Conservation (phyloP, 192 early-diverging fungal species). For the Rhizophagus sp. region DNA sequence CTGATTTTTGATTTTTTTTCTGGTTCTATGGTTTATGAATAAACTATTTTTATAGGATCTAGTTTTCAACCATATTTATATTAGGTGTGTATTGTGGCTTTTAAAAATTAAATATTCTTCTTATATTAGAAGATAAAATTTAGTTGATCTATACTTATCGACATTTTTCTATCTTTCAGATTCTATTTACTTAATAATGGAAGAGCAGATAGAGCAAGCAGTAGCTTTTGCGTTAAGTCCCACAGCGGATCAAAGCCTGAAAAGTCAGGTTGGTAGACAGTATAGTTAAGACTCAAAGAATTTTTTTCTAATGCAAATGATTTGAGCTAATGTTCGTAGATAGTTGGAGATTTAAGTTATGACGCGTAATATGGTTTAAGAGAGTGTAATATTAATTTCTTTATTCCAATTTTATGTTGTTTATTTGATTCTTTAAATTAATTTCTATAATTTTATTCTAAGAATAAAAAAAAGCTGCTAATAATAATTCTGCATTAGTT, state of each 20-base stretch:
- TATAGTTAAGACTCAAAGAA: not conserved
- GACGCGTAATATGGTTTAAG: not conserved
- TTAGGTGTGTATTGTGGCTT: not conserved
- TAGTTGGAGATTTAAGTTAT: not conserved
- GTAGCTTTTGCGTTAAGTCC: conserved; percentile 80
- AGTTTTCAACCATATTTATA: not conserved
- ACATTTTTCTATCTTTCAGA: not conserved
- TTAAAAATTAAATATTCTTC: too few relatives aligned
- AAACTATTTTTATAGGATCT: not conserved
- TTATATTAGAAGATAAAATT: not conserved
- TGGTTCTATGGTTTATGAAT: too few relatives aligned
- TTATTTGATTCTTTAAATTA: not conserved
- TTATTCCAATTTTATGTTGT: not conserved
- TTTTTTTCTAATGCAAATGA: not conserved
- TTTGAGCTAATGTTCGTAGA: not conserved
- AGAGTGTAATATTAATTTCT: not conserved
- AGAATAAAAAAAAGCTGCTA: not conserved
- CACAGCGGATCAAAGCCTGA: conserved; percentile 60
- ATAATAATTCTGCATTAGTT: not conserved
- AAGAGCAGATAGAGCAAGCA: conserved; percentile 77
- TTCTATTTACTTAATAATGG: conserved; percentile 8
- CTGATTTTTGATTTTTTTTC: too few relatives aligned
- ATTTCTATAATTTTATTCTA: not conserved
- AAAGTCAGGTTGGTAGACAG: conserved; percentile 65
- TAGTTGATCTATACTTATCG: not conserved